Base-by-base conservation (phyloP, 345 rosid species). In the Camelina sativa region DNA sequence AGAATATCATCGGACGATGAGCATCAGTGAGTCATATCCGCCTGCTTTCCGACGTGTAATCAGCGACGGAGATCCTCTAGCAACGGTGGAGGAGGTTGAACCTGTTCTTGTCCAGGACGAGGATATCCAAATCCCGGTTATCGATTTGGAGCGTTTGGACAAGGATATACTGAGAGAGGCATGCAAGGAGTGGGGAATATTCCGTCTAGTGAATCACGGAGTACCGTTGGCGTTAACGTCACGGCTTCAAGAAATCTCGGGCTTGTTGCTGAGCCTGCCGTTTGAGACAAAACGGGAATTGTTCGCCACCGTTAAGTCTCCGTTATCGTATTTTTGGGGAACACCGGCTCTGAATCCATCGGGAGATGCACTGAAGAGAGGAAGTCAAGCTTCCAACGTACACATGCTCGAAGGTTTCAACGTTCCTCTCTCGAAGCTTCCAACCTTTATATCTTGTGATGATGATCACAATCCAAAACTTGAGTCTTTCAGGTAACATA, bases 241-340 rank as follows among this genome's bases (percentile, higher is more conserved):
- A 65, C 76, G 73, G 52, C 80, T 89, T 37, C 82, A 83, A 15
- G 79, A 77, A 53, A 83, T 62, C 10, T 78, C 92, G 59, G 72
- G 71, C 30, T 71, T 69, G 54, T 28, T 89, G 8, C 83, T 89
- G 65, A 43, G 84, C 60, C 82, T 85, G 1, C 67, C 97, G 11
- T 89, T 86, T 60, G 87, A 87, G 51, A 35, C 16, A 4, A 78
- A 72, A 78, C 73, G 44, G 69, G 47, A 65, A 4, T 13, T 78
- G 74, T 72, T 78, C 43, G 58, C 63, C n/a, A 48, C 67, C 76
- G 71, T 76, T 63, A 76, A 70, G 6, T 87, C 78, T 52, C 80
- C 37, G 55, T n/a, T 66, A 82, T 89, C 96, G 32, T 90, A 93
- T 77, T 90, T 89, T 32, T 89, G 91, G 89, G 98, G 97, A 44